A percentile compares a stretch with the other conserved stretches of the same genome.
Evolutionary conservation across 1,139 yeast genomes (phyloP).

Genomic region (Wickerhamomyces sp.): DNA sequence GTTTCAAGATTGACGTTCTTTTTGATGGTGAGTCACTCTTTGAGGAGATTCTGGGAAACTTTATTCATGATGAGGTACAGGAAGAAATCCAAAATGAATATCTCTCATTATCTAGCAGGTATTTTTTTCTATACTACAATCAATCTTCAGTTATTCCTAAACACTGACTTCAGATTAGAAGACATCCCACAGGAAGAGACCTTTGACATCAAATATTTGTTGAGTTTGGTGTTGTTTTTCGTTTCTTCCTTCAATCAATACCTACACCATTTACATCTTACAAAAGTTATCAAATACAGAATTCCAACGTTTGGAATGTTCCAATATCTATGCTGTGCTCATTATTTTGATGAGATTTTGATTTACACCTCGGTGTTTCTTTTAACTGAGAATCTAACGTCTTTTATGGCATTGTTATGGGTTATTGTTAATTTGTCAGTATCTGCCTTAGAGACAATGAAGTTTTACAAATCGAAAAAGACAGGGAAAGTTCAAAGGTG

Average conservation of each 20-base stretch:
- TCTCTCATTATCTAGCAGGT: slow-evolving; percentile 76
- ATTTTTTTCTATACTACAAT: slow-evolving; percentile 52
- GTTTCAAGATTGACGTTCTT: slow-evolving; percentile 23
- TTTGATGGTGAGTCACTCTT: slow-evolving; percentile 50
- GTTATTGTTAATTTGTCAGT: slow-evolving; percentile 55
- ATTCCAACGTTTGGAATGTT: slow-evolving; percentile 55
- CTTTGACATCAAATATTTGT: slow-evolving; percentile 10
- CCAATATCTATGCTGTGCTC: slow-evolving; percentile 60
- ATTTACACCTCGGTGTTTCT: slow-evolving; percentile 46
- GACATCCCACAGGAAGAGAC: slow-evolving; percentile 7
- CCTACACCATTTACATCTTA: slow-evolving; percentile 53
- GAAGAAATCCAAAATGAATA: slow-evolving; percentile 54
- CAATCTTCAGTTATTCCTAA: slow-evolving; percentile 30
- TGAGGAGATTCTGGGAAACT: slow-evolving; percentile 62
- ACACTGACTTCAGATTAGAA: slow-evolving; percentile 20
- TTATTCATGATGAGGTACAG: slow-evolving; percentile 43
- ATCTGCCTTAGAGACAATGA: slow-evolving; percentile 56
- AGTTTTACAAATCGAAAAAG: slow-evolving; percentile 40
- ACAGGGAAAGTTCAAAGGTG: slow-evolving; percentile 24
- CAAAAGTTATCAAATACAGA: slow-evolving; percentile 60
- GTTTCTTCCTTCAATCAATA: slow-evolving; percentile 52
- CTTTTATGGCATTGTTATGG: slow-evolving; percentile 40
- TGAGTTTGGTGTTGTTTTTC: slow-evolving; percentile 14
- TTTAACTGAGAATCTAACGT: slow-evolving; percentile 21
- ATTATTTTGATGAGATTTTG: slow-evolving; percentile 70